A percentile compares a stretch with the other conserved stretches of the same genome.
Conservation (phyloP, 2,329 filamentous ascomycete species). For the Colletotrichum cuscutae region DNA sequence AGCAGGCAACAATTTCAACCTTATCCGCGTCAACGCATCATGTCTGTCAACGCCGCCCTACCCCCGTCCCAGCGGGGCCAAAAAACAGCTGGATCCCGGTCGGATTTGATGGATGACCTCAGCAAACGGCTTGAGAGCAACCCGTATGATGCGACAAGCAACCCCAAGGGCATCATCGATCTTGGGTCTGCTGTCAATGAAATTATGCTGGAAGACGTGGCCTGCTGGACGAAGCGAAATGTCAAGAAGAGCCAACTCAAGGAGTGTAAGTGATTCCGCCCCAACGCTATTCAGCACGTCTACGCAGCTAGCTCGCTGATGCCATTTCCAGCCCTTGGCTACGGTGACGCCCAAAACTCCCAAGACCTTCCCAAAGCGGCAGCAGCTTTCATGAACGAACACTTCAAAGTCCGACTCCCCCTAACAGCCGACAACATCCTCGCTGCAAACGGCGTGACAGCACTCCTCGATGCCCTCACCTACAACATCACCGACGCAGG, state of each 20-base stretch:
- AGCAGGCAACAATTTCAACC: background rate
- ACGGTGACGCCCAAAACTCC: background rate
- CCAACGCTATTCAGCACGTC: too few species aligned
- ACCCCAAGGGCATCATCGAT: constrained; percentile 21
- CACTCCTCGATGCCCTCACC: background rate
- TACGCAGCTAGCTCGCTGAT: background rate
- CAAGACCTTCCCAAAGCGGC: background rate
- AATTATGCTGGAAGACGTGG: constrained; percentile 21
- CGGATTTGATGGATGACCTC: background rate
- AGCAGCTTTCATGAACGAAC: constrained; percentile 17
- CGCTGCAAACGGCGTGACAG: background rate
- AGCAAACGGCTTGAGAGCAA: background rate
- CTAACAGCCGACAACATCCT: constrained; percentile 11
- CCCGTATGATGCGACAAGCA: background rate
- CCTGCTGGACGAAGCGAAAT: constrained; percentile 8
- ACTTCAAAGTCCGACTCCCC: constrained; percentile 16
- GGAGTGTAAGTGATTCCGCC: background rate
- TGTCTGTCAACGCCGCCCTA: background rate
- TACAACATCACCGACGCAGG: constrained; percentile 8
- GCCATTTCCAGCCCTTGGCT: background rate
- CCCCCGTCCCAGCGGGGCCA: background rate
- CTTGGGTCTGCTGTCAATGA: constrained; percentile 19
- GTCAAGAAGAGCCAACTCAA: constrained; percentile 8
- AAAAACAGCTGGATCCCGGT: background rate
- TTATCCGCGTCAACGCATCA: background rate